Conservation (phyloP, 1,284 basidiomycete genomes). For the Microbotryum silenes-acaulis region DNA sequence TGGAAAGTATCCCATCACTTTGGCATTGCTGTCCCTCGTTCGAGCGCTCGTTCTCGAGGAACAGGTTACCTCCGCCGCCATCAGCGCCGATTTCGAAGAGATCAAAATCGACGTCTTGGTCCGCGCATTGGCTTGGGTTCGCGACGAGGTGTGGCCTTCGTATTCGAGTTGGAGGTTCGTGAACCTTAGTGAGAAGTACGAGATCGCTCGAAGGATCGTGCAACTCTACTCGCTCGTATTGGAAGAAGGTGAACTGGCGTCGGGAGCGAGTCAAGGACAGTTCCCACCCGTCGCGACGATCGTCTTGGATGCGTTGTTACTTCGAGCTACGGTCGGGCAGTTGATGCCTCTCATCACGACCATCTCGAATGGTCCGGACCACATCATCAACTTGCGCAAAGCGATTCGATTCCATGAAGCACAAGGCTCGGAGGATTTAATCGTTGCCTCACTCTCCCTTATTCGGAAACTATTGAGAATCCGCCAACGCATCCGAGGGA, state of each 20-base stretch:
- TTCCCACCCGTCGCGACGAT: conserved; percentile 55
- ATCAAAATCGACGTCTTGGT: conserved; percentile 73
- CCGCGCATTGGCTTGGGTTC: conserved; percentile 65
- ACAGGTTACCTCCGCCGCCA: conserved; percentile 44
- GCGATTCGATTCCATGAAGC: conserved; percentile 62
- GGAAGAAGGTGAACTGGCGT: conserved; percentile 53
- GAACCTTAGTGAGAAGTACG: conserved; percentile 67
- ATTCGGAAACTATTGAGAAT: conserved; percentile 55
- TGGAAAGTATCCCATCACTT: conserved; percentile 70
- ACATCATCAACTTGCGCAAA: conserved; percentile 54
- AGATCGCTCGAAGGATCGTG: conserved; percentile 62
- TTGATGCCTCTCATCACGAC: conserved; percentile 65
- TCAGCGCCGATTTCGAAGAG: conserved; percentile 51
- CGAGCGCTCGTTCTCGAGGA: conserved; percentile 58
- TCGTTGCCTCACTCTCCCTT: conserved; percentile 59
- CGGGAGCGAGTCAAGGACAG: conserved; percentile 30
- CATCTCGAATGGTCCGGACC: conserved; percentile 54
- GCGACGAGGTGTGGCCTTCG: conserved; percentile 76
- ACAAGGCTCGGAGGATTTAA: conserved; percentile 56
- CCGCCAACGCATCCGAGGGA: conserved; percentile 48
- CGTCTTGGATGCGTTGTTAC: conserved; percentile 54
- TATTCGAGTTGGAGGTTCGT: conserved; percentile 73
- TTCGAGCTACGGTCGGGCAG: conserved; percentile 63
- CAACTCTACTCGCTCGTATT: conserved; percentile 60
- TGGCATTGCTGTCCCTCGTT: conserved; percentile 66